Base-by-base conservation (phyloP, 192 early-diverging fungal species). In the Coemansia sp. region DNA sequence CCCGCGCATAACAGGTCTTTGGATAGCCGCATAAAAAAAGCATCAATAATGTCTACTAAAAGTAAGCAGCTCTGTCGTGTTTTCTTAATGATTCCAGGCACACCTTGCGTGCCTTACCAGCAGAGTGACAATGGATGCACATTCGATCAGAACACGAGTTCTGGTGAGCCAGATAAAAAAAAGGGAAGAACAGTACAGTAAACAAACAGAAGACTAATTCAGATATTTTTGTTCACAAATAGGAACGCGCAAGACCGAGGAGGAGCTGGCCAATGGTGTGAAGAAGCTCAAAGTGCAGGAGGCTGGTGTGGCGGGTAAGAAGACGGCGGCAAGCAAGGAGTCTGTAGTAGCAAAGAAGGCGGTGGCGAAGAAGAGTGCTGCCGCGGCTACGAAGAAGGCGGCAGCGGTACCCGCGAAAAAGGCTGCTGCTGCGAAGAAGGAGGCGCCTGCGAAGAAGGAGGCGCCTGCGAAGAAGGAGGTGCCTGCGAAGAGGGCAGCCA, bases 261-360 rank as follows among this genome's bases (percentile, higher is more conserved):
- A 68, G 38, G 65, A 52, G 24, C 50, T 64, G n/a, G 49, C 64
- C 47, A 72, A 66, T 41, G 69, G 64, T 44, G 59, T 39, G 18
- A 80, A 80, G 73, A 68, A 59, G 50, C 73, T 69, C 78, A 71
- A 70, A 69, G 73, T 65, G 10, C 67, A 72, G 58, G 50, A 59
- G 39, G 45, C 49, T 29, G 34, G 53, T n/a, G 35, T n/a, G 1
- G 45, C 5, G 8, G 45, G 45, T 6, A 47, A 18, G 45, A 47
- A 9, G 8, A 37, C 62, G 20, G 59, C 49, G 73, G 27, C 73
- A 0, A 55, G 47, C 27, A 70, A 27, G 39, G 55, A 20, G 39
- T 29, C 49, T 38, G 30, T 35, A 2, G 39, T 22, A 3, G 52
- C 64, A 0, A 76, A 67, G 55, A 67, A 67, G 62, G 45, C 68